Base-by-base conservation (phyloP, 108 stramenopile species). In the Conticribra weissflogii region DNA sequence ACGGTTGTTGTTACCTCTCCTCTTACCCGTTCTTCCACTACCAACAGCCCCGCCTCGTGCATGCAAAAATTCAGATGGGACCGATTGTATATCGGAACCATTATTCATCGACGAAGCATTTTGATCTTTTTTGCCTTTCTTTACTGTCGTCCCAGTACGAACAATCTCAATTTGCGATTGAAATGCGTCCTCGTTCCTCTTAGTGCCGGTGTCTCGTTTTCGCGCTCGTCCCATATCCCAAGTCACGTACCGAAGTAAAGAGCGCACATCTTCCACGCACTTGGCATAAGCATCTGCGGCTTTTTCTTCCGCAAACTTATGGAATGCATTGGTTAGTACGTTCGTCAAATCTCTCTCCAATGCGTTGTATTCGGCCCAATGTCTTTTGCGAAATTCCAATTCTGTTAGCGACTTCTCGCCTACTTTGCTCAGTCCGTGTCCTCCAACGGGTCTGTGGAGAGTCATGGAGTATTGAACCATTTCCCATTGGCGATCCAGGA, bases 221-320 rank as follows among this genome's bases (percentile, higher is more conserved):
- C 66, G 34, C 1, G 62, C 62, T 27, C 71, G 51, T 17, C 71
- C 71, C 63, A 72, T 55, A 65, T 72, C 71, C 71, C 71, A 72
- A 16, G 63, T 72, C 14, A 72, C 63, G 45, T 64, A 72, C 24
- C 63, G 50, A 9, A 72, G 52, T 25, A 72, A 55, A 0, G 71
- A 51, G 34, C 30, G 45, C 16, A 72, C 28, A 72, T 72, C 71
- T 54, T 72, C 71, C 29, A 31, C 32, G 46, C 62, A 41, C 53
- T 64, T 53, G 1, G 2, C 3, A 44, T 72, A 53, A 54, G 63
- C 62, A 33, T 52, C 23, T n/a, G 23, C 52, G 9, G 63, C 62
- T 25, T 28, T 54, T 36, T 64, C 63, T 65, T 30, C 29, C 1
- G 63, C 71, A 65, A 72, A 72, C 19, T 72, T 54, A 36, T 63